Conservation (phyloP, 2,329 filamentous ascomycete genomes). For the Ophiostoma piceae region DNA sequence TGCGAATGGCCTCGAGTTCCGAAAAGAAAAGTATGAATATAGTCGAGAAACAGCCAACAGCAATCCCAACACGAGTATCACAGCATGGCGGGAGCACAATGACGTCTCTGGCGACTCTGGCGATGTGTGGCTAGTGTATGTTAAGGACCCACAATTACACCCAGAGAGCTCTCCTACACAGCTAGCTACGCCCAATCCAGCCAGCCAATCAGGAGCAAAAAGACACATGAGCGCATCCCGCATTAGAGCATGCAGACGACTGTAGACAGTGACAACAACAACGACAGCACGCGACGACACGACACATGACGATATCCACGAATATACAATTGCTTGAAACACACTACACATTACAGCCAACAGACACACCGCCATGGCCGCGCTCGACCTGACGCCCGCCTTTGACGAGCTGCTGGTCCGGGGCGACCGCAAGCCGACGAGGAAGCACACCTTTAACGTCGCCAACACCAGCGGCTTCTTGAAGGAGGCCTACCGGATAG, state of each 20-base stretch:
- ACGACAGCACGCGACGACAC: not conserved
- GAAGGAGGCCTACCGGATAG: slow-evolving; percentile 90
- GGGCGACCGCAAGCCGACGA: slow-evolving; percentile 21
- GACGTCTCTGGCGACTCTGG: not conserved
- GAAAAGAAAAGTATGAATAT: too few species aligned
- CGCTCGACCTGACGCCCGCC: slow-evolving; percentile 58
- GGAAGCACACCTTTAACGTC: slow-evolving; percentile 38
- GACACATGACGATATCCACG: not conserved
- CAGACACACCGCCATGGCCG: slow-evolving; percentile 20
- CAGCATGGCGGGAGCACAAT: not conserved
- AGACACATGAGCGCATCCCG: slow-evolving; percentile 5
- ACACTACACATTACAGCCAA: not conserved
- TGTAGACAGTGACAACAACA: not conserved
- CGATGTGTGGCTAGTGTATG: not conserved
- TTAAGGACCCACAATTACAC: not conserved
- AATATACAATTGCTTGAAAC: too few species aligned
- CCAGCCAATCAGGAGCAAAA: not conserved
- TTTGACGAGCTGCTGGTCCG: slow-evolving; percentile 64
- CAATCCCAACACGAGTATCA: not conserved
- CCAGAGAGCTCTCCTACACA: not conserved
- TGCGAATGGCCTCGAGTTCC: too few species aligned
- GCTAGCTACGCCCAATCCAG: not conserved
- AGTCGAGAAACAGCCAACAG: not conserved
- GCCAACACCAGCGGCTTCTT: slow-evolving; percentile 75
- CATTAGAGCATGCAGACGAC: not conserved